Conservation (phyloP, 805 yeast species). For the Candida lessepsii region DNA sequence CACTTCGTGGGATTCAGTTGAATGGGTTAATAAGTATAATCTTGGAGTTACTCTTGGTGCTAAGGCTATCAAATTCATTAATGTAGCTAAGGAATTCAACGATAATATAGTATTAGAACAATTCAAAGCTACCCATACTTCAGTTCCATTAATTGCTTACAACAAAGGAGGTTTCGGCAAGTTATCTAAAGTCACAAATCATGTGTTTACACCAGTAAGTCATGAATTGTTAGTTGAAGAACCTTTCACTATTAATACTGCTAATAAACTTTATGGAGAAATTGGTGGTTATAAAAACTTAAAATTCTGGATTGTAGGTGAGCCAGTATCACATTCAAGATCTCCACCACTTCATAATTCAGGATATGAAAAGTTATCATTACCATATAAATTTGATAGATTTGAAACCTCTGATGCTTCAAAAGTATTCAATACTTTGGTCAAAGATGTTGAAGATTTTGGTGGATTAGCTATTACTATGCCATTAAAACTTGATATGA, state of each 20-base stretch:
- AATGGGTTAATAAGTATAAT: slow-evolving; percentile 72
- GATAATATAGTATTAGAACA: slow-evolving; percentile 73
- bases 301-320: slow-evolving; percentile 73
- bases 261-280: slow-evolving; percentile 53
- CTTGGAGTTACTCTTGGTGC: slow-evolving; percentile 64
- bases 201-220: slow-evolving; percentile 79
- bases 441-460: slow-evolving; percentile 46
- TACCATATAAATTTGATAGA: slow-evolving; percentile 69
- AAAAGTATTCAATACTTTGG: slow-evolving; percentile 52
- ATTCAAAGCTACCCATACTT: slow-evolving; percentile 58
- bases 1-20: slow-evolving; percentile 63
- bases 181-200: slow-evolving; percentile 74
- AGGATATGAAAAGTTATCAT: slow-evolving; percentile 68
- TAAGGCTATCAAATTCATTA: slow-evolving; percentile 82
- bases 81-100: slow-evolving; percentile 58
- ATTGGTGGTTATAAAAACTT: slow-evolving; percentile 63
- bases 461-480: slow-evolving; percentile 97
- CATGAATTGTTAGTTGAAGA: slow-evolving; percentile 68
- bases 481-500: slow-evolving; percentile 83
- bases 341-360: slow-evolving; percentile 87
- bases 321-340: slow-evolving; percentile 81
- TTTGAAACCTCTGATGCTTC: slow-evolving; percentile 67
- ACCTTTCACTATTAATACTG: slow-evolving; percentile 63
- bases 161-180: slow-evolving; percentile 79
- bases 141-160: slow-evolving; percentile 73